A percentile compares a stretch with the other conserved stretches of the same genome.
Conservation (phyloP, 2,329 filamentous ascomycete genomes). For the Plenodomus lindquistii region DNA sequence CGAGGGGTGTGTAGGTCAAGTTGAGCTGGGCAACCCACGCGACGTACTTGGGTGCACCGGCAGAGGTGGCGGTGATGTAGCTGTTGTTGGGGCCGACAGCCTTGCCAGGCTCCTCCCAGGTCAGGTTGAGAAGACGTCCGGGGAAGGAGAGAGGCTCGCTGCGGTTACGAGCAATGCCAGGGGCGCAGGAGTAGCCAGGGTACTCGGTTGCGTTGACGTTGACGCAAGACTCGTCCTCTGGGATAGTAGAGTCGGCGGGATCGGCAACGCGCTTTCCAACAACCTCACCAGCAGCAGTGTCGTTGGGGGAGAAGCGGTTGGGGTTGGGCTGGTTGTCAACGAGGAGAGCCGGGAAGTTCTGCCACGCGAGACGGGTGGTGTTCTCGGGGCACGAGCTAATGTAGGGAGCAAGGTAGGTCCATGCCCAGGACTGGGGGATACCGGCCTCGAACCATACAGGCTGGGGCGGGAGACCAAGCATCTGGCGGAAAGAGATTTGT, state of each 20-base stretch:
- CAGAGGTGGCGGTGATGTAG: slow-evolving; percentile 68
- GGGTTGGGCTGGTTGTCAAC: slow-evolving; percentile 79
- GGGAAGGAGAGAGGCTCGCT: slow-evolving; percentile 73
- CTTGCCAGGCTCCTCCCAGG: slow-evolving; percentile 73
- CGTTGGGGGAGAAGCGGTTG: slow-evolving; percentile 66
- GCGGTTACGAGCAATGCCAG: slow-evolving; percentile 70
- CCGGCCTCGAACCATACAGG: slow-evolving; percentile 80
- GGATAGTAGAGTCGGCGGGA: slow-evolving; percentile 54
- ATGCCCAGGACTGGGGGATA: slow-evolving; percentile 82
- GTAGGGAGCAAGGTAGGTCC: slow-evolving; percentile 80
- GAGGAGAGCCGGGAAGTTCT: slow-evolving; percentile 76
- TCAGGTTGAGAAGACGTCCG: slow-evolving; percentile 70
- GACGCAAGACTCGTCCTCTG: slow-evolving; percentile 58
- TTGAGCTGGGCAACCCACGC: slow-evolving; percentile 76
- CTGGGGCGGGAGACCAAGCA: slow-evolving; percentile 78
- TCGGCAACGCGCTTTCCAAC: slow-evolving; percentile 62
- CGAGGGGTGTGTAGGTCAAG: slow-evolving; percentile 58
- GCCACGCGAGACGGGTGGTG: slow-evolving; percentile 77
- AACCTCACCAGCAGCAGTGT: slow-evolving; percentile 66
- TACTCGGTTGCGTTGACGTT: slow-evolving; percentile 59
- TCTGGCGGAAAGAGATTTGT: slow-evolving; percentile 83
- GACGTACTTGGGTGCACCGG: slow-evolving; percentile 66
- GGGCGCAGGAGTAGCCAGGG: slow-evolving; percentile 62
- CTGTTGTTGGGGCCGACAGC: slow-evolving; percentile 79
- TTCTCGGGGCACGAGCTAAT: slow-evolving; percentile 75